Percentiles rank a stretch among this genome's conserved stretches.
Conservation (phyloP, 148 eudicot species). For the Chenopodium berlandieri region DNA sequence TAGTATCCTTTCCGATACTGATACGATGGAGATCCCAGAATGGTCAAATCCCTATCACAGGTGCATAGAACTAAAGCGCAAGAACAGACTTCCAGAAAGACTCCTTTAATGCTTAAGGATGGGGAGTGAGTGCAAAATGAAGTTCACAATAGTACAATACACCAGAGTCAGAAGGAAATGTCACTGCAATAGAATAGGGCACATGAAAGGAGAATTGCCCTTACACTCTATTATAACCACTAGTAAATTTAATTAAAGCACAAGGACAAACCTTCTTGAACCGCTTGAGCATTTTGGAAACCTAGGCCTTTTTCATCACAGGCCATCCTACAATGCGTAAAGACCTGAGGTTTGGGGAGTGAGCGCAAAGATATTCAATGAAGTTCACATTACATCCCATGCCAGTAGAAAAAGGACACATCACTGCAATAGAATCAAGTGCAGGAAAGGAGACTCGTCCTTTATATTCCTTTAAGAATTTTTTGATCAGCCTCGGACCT, state of each 20-base stretch:
- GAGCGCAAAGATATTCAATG: not conserved
- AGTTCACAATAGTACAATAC: too few species aligned
- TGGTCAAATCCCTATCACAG: too few species aligned
- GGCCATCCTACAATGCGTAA: not conserved
- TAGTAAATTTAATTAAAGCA: not conserved
- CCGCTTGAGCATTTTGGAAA: not conserved
- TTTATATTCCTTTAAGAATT: conserved; percentile 1
- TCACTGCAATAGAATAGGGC: too few species aligned
- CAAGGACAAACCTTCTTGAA: conserved; percentile 2
- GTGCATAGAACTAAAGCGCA: not conserved
- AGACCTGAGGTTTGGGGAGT: conserved; percentile 5
- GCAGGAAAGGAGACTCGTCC: conserved; percentile 1
- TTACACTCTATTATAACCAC: too few species aligned
- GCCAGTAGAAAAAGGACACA: not conserved
- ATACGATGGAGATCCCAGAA: not conserved
- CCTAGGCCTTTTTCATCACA: not conserved
- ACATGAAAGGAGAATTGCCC: too few species aligned
- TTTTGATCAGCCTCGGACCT: too few species aligned
- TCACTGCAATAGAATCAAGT: not conserved
- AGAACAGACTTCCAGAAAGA: not conserved
- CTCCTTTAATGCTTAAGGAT: too few species aligned
- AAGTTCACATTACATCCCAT: conserved; percentile 10
- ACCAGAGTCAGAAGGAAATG: too few species aligned
- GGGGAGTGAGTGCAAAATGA: too few species aligned
- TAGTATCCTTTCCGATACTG: not conserved